These are phyloP conservation scores for Melastoma malabathricum DNA, from an alignment of 345 rosid species.

Conservation along the genomic window DNA sequence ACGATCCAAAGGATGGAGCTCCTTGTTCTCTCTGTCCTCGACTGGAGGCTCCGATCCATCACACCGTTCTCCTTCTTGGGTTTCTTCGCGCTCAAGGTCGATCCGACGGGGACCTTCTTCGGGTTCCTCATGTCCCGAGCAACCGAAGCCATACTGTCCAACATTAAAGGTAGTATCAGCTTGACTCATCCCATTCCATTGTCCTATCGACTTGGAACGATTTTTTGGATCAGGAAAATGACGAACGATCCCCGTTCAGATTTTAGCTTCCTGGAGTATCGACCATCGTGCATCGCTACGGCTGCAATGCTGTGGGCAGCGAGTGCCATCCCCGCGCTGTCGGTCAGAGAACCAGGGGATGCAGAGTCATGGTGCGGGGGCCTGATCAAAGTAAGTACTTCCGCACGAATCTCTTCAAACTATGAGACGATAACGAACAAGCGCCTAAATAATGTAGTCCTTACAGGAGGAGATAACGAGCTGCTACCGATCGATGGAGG, in stretches of 20 bases:
- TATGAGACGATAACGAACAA: too few relatives aligned
- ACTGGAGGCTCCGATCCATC: constrained; percentile 46
- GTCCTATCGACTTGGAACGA: too few relatives aligned
- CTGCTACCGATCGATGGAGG: constrained; percentile 76
- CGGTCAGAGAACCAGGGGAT: constrained; percentile 47
- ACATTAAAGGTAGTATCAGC: constrained; percentile 51
- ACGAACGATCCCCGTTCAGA: constrained; percentile 22
- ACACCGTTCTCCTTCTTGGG: constrained; percentile 50
- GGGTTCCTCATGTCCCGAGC: constrained; percentile 58
- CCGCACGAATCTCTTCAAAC: not conserved
- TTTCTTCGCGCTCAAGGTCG: constrained; percentile 86
- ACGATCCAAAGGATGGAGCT: constrained; percentile 67
- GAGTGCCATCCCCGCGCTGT: constrained; percentile 56
- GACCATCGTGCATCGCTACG: constrained; percentile 92
- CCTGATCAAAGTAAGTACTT: constrained; percentile 56
- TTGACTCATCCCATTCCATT: too few relatives aligned
- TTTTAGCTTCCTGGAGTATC: constrained; percentile 66
- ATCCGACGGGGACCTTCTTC: constrained; percentile 44
- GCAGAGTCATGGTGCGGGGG: constrained; percentile 98
- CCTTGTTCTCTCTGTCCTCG: constrained; percentile 33
- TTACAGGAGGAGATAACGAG: constrained; percentile 70
- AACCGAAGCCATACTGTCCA: constrained; percentile 58
- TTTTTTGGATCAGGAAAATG: too few relatives aligned
- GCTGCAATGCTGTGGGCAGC: constrained; percentile 88
- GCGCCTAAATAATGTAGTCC: not conserved